Conservation (phyloP, 257 asterid species). For the Forsythia suspensa region DNA sequence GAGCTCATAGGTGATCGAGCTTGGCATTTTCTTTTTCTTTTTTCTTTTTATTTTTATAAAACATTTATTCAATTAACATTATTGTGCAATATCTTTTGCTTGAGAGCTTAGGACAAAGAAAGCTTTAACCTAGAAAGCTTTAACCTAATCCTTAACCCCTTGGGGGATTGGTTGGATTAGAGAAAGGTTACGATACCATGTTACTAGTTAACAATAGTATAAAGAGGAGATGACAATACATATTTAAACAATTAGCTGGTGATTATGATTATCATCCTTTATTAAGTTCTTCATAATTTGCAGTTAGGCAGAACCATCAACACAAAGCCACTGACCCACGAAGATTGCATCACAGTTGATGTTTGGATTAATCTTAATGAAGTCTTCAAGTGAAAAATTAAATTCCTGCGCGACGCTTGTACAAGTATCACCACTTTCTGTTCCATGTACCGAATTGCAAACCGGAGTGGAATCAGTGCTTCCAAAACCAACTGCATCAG, state of each 20-base stretch:
- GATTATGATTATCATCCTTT: neutral
- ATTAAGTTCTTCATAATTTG: neutral
- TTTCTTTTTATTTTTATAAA: too few species aligned
- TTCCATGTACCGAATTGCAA: conserved; percentile 17
- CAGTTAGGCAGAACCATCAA: conserved; percentile 18
- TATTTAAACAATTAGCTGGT: neutral
- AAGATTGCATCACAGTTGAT: conserved; percentile 29
- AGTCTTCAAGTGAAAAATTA: conserved; percentile 7
- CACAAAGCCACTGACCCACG: conserved; percentile 38
- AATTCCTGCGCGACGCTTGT: conserved; percentile 3
- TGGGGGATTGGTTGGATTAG: too few species aligned
- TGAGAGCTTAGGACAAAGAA: neutral
- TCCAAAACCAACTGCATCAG: conserved; percentile 24
- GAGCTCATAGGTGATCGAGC: too few species aligned
- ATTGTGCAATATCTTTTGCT: neutral
- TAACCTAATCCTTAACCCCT: too few species aligned
- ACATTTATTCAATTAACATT: neutral
- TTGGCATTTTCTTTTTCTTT: too few species aligned
- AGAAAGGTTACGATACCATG: neutral
- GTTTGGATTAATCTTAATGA: conserved; percentile 27
- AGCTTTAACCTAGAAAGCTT: too few species aligned
- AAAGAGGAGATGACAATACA: neutral
- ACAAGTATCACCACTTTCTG: conserved; percentile 28
- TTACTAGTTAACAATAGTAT: neutral
- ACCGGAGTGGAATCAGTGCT: neutral